Percentiles rank a stretch among this genome's conserved stretches.
Evolutionary conservation across 2,329 filamentous ascomycete genomes (phyloP).

Genomic region (Epichloe gansuensis): DNA sequence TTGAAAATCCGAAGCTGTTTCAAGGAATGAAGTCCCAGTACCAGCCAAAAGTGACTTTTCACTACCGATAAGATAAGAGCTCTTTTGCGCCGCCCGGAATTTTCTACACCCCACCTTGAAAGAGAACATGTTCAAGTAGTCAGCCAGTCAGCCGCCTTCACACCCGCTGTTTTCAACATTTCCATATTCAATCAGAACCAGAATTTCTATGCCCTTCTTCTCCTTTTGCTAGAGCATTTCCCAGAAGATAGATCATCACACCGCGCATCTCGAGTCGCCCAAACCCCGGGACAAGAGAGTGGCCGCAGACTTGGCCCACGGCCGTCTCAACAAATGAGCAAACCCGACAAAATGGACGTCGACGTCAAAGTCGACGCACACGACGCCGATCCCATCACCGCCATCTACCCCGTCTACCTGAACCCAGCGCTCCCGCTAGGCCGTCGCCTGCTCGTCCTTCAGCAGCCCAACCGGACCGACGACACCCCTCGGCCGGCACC

Average conservation of each 20-base stretch:
- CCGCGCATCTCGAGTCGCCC: not conserved
- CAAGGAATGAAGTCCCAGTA: no score
- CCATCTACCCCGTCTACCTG: conserved; percentile 75
- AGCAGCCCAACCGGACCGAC: conserved; percentile 70
- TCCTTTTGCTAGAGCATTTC: no score
- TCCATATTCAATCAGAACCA: no score
- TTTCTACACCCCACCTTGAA: not conserved
- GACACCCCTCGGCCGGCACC: conserved; percentile 42
- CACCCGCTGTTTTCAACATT: no score
- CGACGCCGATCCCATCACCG: conserved; percentile 56
- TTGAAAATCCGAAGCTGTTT: no score
- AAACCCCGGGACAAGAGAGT: no score
- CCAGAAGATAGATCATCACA: no score
- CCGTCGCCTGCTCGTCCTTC: conserved; percentile 66
- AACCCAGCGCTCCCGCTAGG: conserved; percentile 55
- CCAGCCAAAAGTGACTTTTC: not conserved
- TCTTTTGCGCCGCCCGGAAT: not conserved
- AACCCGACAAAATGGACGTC: conserved; percentile 13
- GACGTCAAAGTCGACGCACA: conserved; percentile 13
- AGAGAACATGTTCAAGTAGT: no score
- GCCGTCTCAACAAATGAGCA: not conserved
- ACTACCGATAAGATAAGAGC: conserved; percentile 2
- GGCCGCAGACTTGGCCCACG: not conserved
- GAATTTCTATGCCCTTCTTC: no score
- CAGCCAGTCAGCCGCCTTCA: no score